phyloP scores from a whole-genome alignment of 768 basidiomycete species.

The Rhodotorula graminis region DNA sequence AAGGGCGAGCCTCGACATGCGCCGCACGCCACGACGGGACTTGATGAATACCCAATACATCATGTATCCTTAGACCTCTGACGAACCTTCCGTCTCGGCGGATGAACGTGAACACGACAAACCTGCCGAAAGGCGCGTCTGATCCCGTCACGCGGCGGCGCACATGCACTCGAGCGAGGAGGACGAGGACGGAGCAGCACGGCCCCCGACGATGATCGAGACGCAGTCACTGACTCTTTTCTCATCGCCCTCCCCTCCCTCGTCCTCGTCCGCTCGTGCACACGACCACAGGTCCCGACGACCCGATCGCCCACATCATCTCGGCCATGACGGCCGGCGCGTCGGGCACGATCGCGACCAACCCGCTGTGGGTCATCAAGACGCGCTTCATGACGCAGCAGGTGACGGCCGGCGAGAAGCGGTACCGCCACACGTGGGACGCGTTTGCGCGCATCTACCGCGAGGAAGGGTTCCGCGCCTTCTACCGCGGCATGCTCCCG shows the following conservation, averaged over 20 bases:
- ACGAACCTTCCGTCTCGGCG: constrained; percentile 37
- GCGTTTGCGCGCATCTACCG: constrained; percentile 85
- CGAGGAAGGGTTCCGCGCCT: constrained; percentile 76
- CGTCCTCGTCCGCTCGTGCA: neutral
- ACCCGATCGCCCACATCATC: constrained; percentile 59
- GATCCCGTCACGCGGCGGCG: constrained; percentile 15
- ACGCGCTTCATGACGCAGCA: constrained; percentile 89
- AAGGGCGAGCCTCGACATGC: too few relatives aligned
- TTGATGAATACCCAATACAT: constrained; percentile 26
- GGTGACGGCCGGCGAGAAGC: constrained; percentile 36
- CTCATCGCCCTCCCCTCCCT: too few relatives aligned
- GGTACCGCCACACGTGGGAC: constrained; percentile 84
- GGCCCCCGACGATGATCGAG: too few relatives aligned
- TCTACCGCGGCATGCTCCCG: constrained; percentile 92
- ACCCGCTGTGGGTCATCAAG: constrained; percentile 98
- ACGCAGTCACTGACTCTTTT: neutral
- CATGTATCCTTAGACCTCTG: constrained; percentile 42
- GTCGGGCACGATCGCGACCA: constrained; percentile 85
- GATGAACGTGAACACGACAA: constrained; percentile 37
- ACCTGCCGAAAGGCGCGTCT: constrained; percentile 36
- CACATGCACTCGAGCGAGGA: too few relatives aligned
- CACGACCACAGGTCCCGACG: constrained; percentile 24
- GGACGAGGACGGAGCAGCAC: neutral
- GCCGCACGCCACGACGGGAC: constrained; percentile 5
- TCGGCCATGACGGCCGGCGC: constrained; percentile 97